Evolutionary conservation across 2,329 filamentous ascomycete genomes (phyloP).

Genomic region (Sporothrix variecibatus): DNA sequence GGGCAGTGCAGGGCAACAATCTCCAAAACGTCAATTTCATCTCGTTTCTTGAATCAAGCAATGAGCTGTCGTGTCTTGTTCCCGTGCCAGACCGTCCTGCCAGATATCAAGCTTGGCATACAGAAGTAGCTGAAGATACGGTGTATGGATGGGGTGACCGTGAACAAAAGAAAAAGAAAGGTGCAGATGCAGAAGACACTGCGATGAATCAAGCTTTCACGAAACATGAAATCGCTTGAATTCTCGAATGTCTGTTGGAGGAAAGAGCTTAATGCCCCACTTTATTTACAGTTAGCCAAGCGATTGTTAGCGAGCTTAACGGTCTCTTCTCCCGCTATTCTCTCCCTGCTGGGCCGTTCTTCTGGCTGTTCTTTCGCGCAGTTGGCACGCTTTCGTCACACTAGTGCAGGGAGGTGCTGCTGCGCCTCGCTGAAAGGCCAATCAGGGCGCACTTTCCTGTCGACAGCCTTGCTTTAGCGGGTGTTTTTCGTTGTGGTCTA

Average conservation of each 20-base stretch:
- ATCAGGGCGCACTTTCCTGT: background rate
- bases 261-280: background rate
- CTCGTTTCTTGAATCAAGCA: background rate
- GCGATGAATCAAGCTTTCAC: background rate
- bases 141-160: background rate
- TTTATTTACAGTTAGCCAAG: background rate
- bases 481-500: background rate
- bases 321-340: background rate
- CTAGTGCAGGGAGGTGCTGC: background rate
- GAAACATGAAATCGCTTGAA: background rate
- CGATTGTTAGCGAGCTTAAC: background rate
- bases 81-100: background rate
- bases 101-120: background rate
- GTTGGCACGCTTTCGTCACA: background rate
- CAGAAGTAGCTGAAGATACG: background rate
- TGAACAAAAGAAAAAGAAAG: background rate
- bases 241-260: no score
- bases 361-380: background rate
- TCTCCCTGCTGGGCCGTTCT: background rate
- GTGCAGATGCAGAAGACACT: background rate
- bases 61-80: background rate
- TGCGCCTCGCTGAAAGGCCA: conserved; percentile 18
- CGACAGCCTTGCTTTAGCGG: conserved; percentile 16
- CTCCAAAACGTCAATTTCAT: background rate
- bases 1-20: background rate